Percentiles rank a stretch among this genome's conserved stretches.
These are phyloP conservation scores for Paramecium pentaurelia DNA, from an alignment of 73 alveolate genomes.

Conservation along the genomic window DNA sequence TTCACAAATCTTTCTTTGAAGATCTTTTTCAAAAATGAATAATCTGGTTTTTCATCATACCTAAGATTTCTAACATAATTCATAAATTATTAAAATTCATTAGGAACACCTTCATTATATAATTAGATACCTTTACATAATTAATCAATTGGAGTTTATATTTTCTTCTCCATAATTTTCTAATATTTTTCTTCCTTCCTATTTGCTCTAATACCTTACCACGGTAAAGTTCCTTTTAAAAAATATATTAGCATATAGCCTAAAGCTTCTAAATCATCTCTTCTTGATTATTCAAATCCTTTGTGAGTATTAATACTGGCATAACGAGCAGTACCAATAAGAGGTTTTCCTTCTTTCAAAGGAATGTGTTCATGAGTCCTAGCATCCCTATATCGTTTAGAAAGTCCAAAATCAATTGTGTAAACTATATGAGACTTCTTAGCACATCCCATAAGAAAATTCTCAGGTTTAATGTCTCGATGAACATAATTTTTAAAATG, in stretches of 20 bases:
- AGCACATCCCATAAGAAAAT: constrained; percentile 76
- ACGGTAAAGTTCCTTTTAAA: constrained; percentile 78
- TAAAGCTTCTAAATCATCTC: constrained; percentile 80
- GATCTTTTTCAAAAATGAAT: constrained; percentile 65
- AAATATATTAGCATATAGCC: constrained; percentile 79
- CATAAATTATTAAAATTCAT: constrained; percentile 44
- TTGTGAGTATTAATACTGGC: constrained; percentile 77
- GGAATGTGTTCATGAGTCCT: constrained; percentile 65
- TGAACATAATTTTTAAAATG: constrained; percentile 92
- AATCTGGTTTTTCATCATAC: constrained; percentile 90
- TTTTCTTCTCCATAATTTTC: constrained; percentile 83
- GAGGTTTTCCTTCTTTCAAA: constrained; percentile 56
- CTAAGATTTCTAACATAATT: constrained; percentile 67
- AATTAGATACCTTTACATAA: constrained; percentile 66
- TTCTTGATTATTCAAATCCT: constrained; percentile 85
- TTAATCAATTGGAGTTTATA: constrained; percentile 82
- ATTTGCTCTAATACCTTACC: constrained; percentile 94
- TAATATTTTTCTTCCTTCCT: constrained; percentile 89
- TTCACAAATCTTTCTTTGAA: constrained; percentile 66
- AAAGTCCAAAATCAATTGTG: constrained; percentile 92
- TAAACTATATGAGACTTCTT: constrained; percentile 74
- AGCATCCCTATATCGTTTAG: constrained; percentile 81
- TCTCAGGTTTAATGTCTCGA: constrained; percentile 93
- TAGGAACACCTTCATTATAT: background rate
- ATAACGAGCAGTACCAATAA: constrained; percentile 78